Conservation (phyloP, 768 basidiomycete species). For the Chiua virens region DNA sequence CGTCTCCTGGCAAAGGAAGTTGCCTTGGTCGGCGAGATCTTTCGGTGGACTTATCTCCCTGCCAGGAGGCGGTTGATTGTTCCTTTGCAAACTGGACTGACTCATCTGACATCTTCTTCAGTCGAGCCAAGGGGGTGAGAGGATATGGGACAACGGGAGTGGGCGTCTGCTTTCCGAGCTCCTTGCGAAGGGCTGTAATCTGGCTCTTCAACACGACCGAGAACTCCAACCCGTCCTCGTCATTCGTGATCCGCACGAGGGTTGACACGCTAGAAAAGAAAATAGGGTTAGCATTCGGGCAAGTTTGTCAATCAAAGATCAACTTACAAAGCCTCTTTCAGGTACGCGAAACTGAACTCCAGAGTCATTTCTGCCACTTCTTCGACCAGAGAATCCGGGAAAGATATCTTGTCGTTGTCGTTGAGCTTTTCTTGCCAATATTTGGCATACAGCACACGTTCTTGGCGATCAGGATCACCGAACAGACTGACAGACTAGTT, state of each 20-base stretch:
- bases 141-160: neutral
- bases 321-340: conserved; percentile 87
- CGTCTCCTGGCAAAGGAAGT: neutral
- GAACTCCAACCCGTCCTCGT: conserved; percentile 52
- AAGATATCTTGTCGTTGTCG: conserved; percentile 58
- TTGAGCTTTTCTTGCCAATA: conserved; percentile 83
- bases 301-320: neutral
- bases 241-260: conserved; percentile 62
- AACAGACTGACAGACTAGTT: conserved; percentile 51
- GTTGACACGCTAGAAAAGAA: conserved; percentile 57
- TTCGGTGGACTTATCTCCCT: neutral
- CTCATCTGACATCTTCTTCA: neutral
- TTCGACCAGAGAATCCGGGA: conserved; percentile 63
- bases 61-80: neutral
- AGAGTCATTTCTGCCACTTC: conserved; percentile 60
- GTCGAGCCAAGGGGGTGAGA: neutral
- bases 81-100: neutral
- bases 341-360: conserved; percentile 81
- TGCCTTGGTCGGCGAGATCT: neutral
- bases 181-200: conserved; percentile 61
- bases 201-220: conserved; percentile 49
- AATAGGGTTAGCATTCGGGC: neutral
- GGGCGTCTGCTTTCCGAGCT: conserved; percentile 51
- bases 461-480: conserved; percentile 63
- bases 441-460: conserved; percentile 63